Conservation (phyloP, 2,329 filamentous ascomycete genomes). For the Monosporascus sp. region DNA sequence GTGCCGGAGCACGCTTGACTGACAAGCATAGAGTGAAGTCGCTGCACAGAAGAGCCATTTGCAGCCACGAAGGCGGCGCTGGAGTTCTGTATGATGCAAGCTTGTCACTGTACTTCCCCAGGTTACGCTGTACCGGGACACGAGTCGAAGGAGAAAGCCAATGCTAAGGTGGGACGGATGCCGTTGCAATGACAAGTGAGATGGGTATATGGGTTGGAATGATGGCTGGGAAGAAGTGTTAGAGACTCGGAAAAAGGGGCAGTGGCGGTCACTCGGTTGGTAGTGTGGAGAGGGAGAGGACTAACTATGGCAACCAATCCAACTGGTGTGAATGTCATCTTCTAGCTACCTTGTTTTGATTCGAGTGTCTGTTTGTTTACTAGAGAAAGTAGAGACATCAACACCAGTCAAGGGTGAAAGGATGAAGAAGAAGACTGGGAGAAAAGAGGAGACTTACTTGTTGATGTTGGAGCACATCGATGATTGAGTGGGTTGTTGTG, state of each 20-base stretch:
- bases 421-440: neutral
- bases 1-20: neutral
- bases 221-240: neutral
- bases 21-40: neutral
- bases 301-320: neutral
- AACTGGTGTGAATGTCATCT: neutral
- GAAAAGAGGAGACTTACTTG: no score
- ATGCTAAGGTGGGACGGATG: neutral
- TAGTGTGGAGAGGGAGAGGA: neutral
- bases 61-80: neutral
- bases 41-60: neutral
- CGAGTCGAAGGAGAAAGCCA: neutral
- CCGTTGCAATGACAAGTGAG: neutral
- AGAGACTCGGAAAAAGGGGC: neutral
- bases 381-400: neutral
- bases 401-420: neutral
- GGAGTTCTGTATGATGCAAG: neutral
- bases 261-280: no score
- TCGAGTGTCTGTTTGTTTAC: neutral
- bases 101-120: neutral
- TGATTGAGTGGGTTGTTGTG: neutral
- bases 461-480: no score
- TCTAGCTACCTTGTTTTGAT: neutral
- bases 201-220: neutral
- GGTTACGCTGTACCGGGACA: neutral